Base-by-base conservation (phyloP, 148 eudicot species). In the Pouteria glomerata region DNA sequence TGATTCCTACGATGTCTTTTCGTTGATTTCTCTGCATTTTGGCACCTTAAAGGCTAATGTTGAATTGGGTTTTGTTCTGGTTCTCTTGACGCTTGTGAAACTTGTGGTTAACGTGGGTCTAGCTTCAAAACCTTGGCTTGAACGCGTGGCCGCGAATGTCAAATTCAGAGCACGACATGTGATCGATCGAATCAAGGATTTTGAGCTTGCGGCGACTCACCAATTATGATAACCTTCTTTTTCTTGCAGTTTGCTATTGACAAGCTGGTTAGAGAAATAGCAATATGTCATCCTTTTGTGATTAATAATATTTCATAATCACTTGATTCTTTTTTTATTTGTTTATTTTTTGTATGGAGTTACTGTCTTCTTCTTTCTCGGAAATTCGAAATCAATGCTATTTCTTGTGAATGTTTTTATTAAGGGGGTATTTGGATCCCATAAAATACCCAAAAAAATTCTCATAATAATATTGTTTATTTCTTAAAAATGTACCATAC, bases 41-140 rank as follows among this genome's bases (percentile, higher is more conserved):
- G 79, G 57, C 24, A 56, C 69, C 6, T 12, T 85, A 26, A 74
- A 21, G 56, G 79, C 81, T 60, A 45, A 82, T 77, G 57, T 88
- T 59, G 34, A 61, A 70, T 53, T 85, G 76, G 84, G 79, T 34
- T 64, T 77, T 69, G 80, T 79, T 41, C 62, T 78, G 33, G 66
- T 52, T 68, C 75, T 88, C 8, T 61, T 48, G 39, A 60, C 31
- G 16, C 56, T 56, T 3, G 45, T 82, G 33, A 72, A 66, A 51
- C 57, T 71, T 45, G 74, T 45, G 21, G 70, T 76, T 48, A 8
- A 42, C 30, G 31, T 44, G 26, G 31, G 18, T 27, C 37, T 72
- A 55, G 57, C 57, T 18, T 67, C 63, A 48, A 83, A 81, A 33
- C 70, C 72, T 11, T 44, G 63, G 70, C 14, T 82, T 0, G 45